Conservation (phyloP, 192 early-diverging fungal genomes). For the Coemansia sp. region DNA sequence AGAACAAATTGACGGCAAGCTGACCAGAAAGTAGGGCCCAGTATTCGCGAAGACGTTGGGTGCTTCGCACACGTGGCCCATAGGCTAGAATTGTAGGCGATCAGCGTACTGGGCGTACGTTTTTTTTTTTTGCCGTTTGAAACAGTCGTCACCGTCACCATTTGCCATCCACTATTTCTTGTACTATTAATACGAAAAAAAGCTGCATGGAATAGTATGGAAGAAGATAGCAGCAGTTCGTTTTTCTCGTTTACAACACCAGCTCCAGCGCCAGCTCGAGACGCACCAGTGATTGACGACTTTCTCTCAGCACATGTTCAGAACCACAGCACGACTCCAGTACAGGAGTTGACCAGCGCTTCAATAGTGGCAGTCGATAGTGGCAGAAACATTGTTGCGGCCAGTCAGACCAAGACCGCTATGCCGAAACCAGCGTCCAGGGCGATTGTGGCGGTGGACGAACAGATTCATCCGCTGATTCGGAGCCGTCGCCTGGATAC, state of each 20-base stretch:
- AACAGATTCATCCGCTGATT: constrained; percentile 54
- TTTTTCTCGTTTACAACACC: constrained; percentile 21
- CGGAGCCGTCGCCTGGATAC: constrained; percentile 57
- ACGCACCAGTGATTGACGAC: constrained; percentile 19
- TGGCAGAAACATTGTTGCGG: neutral
- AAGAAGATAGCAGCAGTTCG: neutral
- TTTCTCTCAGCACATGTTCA: constrained; percentile 24
- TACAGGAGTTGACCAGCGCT: neutral
- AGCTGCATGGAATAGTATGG: constrained; percentile 13
- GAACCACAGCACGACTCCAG: neutral
- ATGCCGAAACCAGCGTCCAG: neutral
- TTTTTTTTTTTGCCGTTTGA: neutral
- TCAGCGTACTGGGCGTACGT: neutral
- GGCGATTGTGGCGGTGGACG: neutral
- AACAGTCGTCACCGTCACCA: neutral
- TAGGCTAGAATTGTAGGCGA: neutral
- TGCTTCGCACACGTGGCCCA: neutral
- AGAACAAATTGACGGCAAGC: neutral
- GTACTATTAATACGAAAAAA: constrained; percentile 8
- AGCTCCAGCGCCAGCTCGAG: neutral
- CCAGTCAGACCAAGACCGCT: neutral
- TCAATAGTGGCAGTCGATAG: neutral
- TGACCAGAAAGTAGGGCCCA: neutral
- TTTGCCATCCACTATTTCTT: neutral
- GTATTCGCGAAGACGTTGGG: neutral